Evolutionary conservation across 192 early-diverging fungal genomes (phyloP).

Genomic region (Entomortierella beljakovae): DNA sequence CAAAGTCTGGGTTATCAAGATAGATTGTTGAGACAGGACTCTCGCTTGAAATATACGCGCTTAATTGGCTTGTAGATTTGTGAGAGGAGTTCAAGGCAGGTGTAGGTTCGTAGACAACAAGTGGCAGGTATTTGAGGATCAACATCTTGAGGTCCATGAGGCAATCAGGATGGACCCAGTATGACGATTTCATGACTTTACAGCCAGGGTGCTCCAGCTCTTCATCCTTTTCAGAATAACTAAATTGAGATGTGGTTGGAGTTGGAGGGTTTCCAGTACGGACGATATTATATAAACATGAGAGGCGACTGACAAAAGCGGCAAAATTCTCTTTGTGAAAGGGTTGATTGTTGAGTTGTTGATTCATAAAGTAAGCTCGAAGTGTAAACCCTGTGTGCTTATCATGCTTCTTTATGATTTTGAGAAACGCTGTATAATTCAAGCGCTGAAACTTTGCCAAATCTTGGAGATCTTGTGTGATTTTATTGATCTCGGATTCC

Average conservation of each 20-base stretch:
- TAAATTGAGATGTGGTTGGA: slow-evolving; percentile 18
- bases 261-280: slow-evolving; percentile 60
- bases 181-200: slow-evolving; percentile 68
- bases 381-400: slow-evolving; percentile 82
- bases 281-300: slow-evolving; percentile 80
- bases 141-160: slow-evolving; percentile 88
- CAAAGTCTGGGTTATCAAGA: slow-evolving; percentile 87
- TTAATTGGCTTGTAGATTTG: slow-evolving; percentile 30
- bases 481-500: slow-evolving; percentile 76
- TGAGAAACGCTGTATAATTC: slow-evolving; percentile 83
- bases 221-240: slow-evolving; percentile 42
- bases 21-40: slow-evolving; percentile 84
- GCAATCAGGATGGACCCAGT: slow-evolving; percentile 94
- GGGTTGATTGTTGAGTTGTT: slow-evolving; percentile 78
- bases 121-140: slow-evolving; percentile 87
- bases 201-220: slow-evolving; percentile 58
- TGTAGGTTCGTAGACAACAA: slow-evolving; percentile 76
- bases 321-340: slow-evolving; percentile 91
- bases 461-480: slow-evolving; percentile 79
- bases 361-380: slow-evolving; percentile 76
- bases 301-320: slow-evolving; percentile 83
- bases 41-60: slow-evolving; percentile 32
- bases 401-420: slow-evolving; percentile 98
- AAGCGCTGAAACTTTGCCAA: slow-evolving; percentile 77
- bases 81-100: slow-evolving; percentile 58